Base-by-base conservation (phyloP, 1,284 basidiomycete genomes). In the Moesziomyces parantarcticus region DNA sequence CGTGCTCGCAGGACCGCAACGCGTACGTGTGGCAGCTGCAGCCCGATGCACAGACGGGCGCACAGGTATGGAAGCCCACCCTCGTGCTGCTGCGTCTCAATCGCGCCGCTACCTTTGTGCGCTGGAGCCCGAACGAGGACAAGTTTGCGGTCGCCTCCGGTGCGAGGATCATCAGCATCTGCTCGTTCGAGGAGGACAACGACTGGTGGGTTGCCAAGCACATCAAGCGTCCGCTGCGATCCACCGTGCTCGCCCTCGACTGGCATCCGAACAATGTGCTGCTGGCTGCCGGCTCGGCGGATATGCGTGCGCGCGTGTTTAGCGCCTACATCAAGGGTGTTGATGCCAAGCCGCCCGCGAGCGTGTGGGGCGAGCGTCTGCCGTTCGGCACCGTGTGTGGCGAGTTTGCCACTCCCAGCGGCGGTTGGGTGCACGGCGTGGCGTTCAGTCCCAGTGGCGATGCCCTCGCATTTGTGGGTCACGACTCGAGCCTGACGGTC, bases 161-260 rank as follows among this genome's bases (percentile, higher is more conserved):
- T 71, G 95, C 97, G 8, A 89, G 78, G 18, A 76, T 80, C 41
- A 80, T 83, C 47, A 78, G 79, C 29, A 75, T 83, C 44, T 83
- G 82, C 64, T 80, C 78, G 51, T 83, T 83, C 23, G 82, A 83
- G 47, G 75, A 79, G 61, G 82, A 83, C 64, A 96, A 94, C 86
- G 93, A 99, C 84, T 99, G 97, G 97, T 99, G 97, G 97, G 94
- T 97, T 3, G 92, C 95, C 21, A 94, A 94, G 84, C 92, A 94
- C 79, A 87, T 99, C 85, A 99, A 99, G 90, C 97, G 97, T 85
- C 97, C 97, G 14, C 90, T 97, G 64, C 86, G 92, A 71, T 93
- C 92, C 14, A 99, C 97, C 0, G 95, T 99, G 8, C 88, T 98
- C 26, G 90, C 91, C 11, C 86, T 99, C 77, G 96, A 98, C 80